Evolutionary conservation across 345 rosid genomes (phyloP), one percentile per base, ranked within the genome.

Genomic region (Clausena lansium): DNA sequence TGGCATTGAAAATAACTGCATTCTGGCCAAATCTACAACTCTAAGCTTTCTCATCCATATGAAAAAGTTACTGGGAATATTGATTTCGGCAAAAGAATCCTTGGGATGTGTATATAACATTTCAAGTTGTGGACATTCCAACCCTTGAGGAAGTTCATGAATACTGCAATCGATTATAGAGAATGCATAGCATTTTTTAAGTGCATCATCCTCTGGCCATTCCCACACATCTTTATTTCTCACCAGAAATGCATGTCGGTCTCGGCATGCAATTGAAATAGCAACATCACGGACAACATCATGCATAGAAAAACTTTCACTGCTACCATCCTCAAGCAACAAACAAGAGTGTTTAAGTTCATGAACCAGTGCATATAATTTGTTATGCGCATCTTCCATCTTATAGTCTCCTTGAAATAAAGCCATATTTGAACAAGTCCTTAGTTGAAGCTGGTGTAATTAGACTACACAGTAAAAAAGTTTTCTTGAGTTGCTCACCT

Each of bases 91-190:
- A 1, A 5, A 33, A 17, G 35, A 3, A 39, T 70, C 38, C 1
- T 50, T 41, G 11, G 19, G 20, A 10, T 9, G 22, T 8, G 74
- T 7, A 6, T 15, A 59, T 27, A 84, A 68, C 9, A 71, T 58
- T 50, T 63, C 4, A 4, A 80, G 45, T 25, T 82, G 41, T 2
- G 85, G 87, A 5, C 76, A 79, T 13, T 62, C 63, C 5, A 76
- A 54, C 30, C 1, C 62, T 25, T 59, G 28, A 27, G 76, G 80
- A 35, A 84, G 73, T 45, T 55, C 66, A 24, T 7, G 5, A 17
- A 71, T 52, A 9, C 75, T 4, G n/a, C 52, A 7, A 19, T 5
- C 1, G 1, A 0, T 39, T 6, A 77, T 39, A 7, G 64, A 67
- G 24, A 82, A 59, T 6, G 79, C 47, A 36, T 64, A 52, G 60